These are phyloP conservation scores for Prosopis cineraria DNA, from an alignment of 306 rosid species.

Conservation along the genomic window DNA sequence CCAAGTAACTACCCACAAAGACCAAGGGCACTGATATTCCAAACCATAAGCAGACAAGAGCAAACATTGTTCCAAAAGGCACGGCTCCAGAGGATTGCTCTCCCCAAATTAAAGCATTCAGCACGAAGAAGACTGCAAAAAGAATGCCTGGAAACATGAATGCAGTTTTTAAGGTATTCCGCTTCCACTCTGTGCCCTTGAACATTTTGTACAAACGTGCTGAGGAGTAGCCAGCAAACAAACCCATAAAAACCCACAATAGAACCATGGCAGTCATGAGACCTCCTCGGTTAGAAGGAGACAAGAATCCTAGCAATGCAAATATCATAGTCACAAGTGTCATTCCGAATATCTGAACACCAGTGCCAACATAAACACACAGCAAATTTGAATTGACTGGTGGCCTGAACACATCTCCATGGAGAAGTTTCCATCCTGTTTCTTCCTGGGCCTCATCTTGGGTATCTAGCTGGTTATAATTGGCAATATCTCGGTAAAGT, in stretches of 20 bases:
- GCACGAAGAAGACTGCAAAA: constrained; percentile 62
- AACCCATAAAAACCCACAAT: constrained; percentile 82
- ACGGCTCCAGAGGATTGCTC: constrained; percentile 78
- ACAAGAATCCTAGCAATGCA: constrained; percentile 70
- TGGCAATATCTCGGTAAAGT: constrained; percentile 70
- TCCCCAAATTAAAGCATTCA: constrained; percentile 72
- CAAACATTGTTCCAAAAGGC: constrained; percentile 82
- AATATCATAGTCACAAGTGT: constrained; percentile 76
- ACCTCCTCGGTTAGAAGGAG: constrained; percentile 84
- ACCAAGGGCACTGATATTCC: constrained; percentile 79
- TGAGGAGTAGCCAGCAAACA: constrained; percentile 74
- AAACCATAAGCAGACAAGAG: constrained; percentile 75
- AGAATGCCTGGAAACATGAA: constrained; percentile 80
- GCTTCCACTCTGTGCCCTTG: constrained; percentile 78
- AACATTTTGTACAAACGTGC: constrained; percentile 76
- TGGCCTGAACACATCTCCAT: constrained; percentile 72
- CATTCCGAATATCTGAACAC: constrained; percentile 77
- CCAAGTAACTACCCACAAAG: constrained; percentile 76
- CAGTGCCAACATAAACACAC: constrained; percentile 72
- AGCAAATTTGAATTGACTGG: constrained; percentile 71
- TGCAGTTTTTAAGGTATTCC: constrained; percentile 71
- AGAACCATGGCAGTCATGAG: constrained; percentile 85
- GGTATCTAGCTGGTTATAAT: constrained; percentile 71
- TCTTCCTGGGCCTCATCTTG: constrained; percentile 86
- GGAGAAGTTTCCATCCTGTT: constrained; percentile 83